Base-by-base conservation (phyloP, 306 rosid species). In the Glycine soja region DNA sequence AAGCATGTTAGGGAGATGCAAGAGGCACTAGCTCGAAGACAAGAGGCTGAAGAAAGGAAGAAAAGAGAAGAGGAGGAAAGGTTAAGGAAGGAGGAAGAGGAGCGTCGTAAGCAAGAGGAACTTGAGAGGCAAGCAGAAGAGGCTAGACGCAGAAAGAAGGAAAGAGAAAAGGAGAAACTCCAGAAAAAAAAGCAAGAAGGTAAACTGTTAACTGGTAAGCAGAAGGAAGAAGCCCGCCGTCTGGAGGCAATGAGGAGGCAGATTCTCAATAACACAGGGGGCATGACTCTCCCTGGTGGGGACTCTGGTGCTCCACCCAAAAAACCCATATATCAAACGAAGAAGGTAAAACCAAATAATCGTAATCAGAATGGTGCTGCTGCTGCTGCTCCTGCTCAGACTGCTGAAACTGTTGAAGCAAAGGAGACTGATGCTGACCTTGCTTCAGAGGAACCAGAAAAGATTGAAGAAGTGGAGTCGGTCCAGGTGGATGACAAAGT, bases 1-100 rank as follows among this genome's bases (percentile, higher is more conserved):
- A 95, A 95, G 87, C 99, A 95, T 89, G 98, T 95, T 36, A 93
- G 98, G 88, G 99, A 95, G 90, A 95, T 93, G 96, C 98, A 90
- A 88, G 99, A 95, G 86, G 94, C 94, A 65, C 80, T 95, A 51
- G 97, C 99, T 71, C 75, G 96, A 88, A 83, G 97, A 36, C 80
- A 92, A 83, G 99, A 95, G 87, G 91, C 87, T 3, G 99, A 95
- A 82, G 98, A 93, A 77, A 88, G 87, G 89, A 86, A 83, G 88
- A 89, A 81, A 87, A 88, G 36, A 85, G 99, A 95, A 86, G 96
- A 90, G 71, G 98, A 93, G 79, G 99, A 93, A 86, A 93, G n/a
- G 90, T 86, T 86, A 84, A 93, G 86, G 88, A 93, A 74, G 81
- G 97, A 95, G 77, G 98, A 95, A 82, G 99, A 93, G 85, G 97